A percentile compares a stretch with the other conserved stretches of the same genome.
phyloP scores from a whole-genome alignment of 176 grass and related monocot species.

The Avena atlantica region DNA sequence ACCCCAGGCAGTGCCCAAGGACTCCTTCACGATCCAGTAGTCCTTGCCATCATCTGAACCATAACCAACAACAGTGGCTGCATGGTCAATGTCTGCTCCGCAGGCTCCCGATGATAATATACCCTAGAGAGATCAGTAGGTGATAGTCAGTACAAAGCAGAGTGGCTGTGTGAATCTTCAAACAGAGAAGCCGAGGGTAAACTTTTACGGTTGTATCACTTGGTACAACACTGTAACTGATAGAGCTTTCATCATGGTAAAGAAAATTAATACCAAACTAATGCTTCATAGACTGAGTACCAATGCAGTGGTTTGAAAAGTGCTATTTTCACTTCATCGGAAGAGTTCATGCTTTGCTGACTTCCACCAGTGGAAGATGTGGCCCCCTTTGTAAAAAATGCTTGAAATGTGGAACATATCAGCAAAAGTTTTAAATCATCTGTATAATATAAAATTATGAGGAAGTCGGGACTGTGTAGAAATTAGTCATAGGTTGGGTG shows the following conservation, averaged over 20 bases:
- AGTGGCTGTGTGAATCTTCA: background rate
- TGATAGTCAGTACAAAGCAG: background rate
- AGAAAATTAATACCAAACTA: background rate
- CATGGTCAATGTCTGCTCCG: conserved; percentile 68
- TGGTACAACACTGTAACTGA: background rate
- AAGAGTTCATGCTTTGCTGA: too few relatives aligned
- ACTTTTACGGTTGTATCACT: background rate
- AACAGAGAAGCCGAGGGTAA: background rate
- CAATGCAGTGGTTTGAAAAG: background rate
- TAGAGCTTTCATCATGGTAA: too few relatives aligned
- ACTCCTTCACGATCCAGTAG: conserved; percentile 91
- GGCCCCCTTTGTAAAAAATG: background rate
- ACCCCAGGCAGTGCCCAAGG: conserved; percentile 71
- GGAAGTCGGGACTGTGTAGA: too few relatives aligned
- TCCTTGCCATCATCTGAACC: conserved; percentile 62
- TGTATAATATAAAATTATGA: too few relatives aligned
- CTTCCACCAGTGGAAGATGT: background rate
- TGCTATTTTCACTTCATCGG: background rate
- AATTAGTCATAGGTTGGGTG: background rate
- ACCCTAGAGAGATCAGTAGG: conserved; percentile 52
- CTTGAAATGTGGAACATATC: too few relatives aligned
- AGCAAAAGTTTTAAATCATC: too few relatives aligned
- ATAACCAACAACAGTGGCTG: conserved; percentile 64
- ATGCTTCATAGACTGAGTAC: background rate
- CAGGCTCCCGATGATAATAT: conserved; percentile 62